A percentile compares a stretch with the other conserved stretches of the same genome.
phyloP scores from a whole-genome alignment of 2,329 filamentous ascomycete species.

The Colletotrichum paranaense region DNA sequence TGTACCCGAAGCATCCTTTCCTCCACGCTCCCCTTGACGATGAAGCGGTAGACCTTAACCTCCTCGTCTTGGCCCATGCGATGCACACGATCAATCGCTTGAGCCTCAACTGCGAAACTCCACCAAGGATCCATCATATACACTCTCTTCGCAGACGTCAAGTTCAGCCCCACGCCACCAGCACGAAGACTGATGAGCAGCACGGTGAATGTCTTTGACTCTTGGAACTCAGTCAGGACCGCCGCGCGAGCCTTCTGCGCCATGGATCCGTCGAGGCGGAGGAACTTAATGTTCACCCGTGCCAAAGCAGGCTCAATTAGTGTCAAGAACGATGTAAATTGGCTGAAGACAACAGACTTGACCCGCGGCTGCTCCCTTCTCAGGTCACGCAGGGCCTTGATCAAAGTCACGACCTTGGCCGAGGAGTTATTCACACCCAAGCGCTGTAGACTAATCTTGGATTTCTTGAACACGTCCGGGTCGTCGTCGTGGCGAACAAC shows the following conservation, averaged over 20 bases:
- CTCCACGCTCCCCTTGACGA: slow-evolving; percentile 92
- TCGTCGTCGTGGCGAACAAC: slow-evolving; percentile 83
- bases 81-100: slow-evolving; percentile 97
- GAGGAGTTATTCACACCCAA: slow-evolving; percentile 77
- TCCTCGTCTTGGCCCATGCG: slow-evolving; percentile 93
- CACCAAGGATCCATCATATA: slow-evolving; percentile 99
- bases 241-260: slow-evolving; percentile 84
- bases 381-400: slow-evolving; percentile 78
- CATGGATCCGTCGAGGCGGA: slow-evolving; percentile 95
- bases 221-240: slow-evolving; percentile 79
- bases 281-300: slow-evolving; percentile 77
- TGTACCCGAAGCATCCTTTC: slow-evolving; percentile 94
- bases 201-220: slow-evolving; percentile 73
- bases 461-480: slow-evolving; percentile 55
- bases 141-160: slow-evolving; percentile 88
- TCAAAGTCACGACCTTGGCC: slow-evolving; percentile 86
- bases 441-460: slow-evolving; percentile 70
- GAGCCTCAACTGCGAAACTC: slow-evolving; percentile 96
- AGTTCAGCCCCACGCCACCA: slow-evolving; percentile 92
- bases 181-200: slow-evolving; percentile 87
- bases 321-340: slow-evolving; percentile 96
- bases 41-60: slow-evolving; percentile 88
- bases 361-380: slow-evolving; percentile 73
- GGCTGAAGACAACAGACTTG: slow-evolving; percentile 95
- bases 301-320: slow-evolving; percentile 86